Evolutionary conservation across 345 rosid genomes (phyloP), one percentile per base, ranked within the genome.

Genomic region (Hirschfeldia incana): DNA sequence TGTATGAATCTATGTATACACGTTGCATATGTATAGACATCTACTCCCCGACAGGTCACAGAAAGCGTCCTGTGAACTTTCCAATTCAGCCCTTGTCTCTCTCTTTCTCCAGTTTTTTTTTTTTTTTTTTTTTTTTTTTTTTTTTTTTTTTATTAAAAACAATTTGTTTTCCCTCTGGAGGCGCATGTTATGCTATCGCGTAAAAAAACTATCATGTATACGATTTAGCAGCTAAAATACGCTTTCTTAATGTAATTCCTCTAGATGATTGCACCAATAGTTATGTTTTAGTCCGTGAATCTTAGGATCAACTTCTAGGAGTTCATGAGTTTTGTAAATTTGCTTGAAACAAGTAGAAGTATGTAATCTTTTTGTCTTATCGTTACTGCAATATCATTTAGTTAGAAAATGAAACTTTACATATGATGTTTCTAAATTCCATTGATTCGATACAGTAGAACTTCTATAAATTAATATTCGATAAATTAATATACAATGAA

Each of bases 1-100:
- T 33, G 70, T 68, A 74, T 68, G 29, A 33, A 66, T 33, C 8
- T 15, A 28, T 16, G 16, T 21, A 65, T 42, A 73, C 29, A 63
- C 44, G 57, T 49, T 74, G 53, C 12, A 9, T 70, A 46, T 80
- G 63, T 78, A 74, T 28, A 72, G 75, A 65, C 69, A 69, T 66
- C 82, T 72, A 68, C 30, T 68, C 74, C 75, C 85, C 85, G 83
- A 82, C 88, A 76, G 67, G 81, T 67, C 85, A 82, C 68, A 83
- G 72, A 81, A 78, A 83, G 86, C 62, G 76, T 70, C 83, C 80
- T 16, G 68, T 63, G 13, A 73, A 61, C 82, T 80, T 87, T 80
- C 81, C 85, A 44, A 65, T 76, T 67, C 2, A 70, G 4, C 81
- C 87, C 84, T 69, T 75, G 39, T 53, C 46, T 65, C 49, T 63